Conservation (phyloP, 2,329 filamentous ascomycete genomes). For the Cordyceps cateniannulata region DNA sequence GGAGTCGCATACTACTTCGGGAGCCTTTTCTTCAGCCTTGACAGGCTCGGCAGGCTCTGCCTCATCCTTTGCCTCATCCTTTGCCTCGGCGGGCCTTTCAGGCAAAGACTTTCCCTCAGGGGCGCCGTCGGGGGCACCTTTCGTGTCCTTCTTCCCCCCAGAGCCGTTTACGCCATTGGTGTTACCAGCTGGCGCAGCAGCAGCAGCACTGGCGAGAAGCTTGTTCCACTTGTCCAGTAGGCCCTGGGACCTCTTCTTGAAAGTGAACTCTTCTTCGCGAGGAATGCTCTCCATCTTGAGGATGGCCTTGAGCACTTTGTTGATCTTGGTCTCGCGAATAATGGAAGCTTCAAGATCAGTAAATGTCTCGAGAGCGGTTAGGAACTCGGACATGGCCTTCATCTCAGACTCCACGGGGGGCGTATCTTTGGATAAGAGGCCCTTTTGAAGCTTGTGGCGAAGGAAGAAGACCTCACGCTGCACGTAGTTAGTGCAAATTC, state of each 20-base stretch:
- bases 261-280: conserved; percentile 79
- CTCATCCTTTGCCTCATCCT: conserved; percentile 23
- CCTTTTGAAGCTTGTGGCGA: conserved; percentile 90
- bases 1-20: conserved; percentile 22
- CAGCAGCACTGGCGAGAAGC: conserved; percentile 57
- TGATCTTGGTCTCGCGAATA: conserved; percentile 89
- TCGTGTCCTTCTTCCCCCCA: conserved; percentile 37
- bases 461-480: conserved; percentile 82
- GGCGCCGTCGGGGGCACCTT: conserved; percentile 33
- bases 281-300: conserved; percentile 82
- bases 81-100: conserved; percentile 32
- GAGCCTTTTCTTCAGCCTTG: conserved; percentile 20
- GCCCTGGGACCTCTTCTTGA: conserved; percentile 75
- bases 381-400: conserved; percentile 68
- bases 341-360: conserved; percentile 80
- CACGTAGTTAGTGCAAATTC: conserved; percentile 25
- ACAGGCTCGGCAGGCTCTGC: conserved; percentile 18
- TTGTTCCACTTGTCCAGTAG: conserved; percentile 88
- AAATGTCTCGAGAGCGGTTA: conserved; percentile 73
- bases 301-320: conserved; percentile 95
- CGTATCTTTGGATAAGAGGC: conserved; percentile 78
- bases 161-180: conserved; percentile 44
- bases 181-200: conserved; percentile 29
- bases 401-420: conserved; percentile 83
- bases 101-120: conserved; percentile 27